These are phyloP conservation scores for Hygrophoropsis aurantiaca DNA, from an alignment of 768 basidiomycete genomes.

Conservation along the genomic window DNA sequence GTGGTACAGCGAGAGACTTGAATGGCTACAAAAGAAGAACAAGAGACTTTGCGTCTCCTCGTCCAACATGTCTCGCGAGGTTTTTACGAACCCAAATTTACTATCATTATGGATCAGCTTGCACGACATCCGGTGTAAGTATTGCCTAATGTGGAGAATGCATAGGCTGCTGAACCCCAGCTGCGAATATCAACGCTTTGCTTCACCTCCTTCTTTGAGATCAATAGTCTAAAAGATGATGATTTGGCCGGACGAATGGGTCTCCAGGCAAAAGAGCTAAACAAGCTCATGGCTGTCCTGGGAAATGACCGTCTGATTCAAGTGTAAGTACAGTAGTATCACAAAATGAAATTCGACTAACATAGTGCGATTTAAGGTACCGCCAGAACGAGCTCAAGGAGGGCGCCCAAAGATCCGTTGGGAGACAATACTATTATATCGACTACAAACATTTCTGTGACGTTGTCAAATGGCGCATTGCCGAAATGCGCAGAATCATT, in stretches of 20 bases:
- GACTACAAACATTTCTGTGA: conserved; percentile 95
- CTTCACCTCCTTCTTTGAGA: conserved; percentile 14
- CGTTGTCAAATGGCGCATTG: conserved; percentile 96
- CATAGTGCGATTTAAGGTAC: conserved; percentile 48
- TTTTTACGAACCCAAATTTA: conserved; percentile 92
- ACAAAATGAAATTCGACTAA: conserved; percentile 5
- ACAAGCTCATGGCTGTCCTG: conserved; percentile 83
- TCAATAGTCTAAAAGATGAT: conserved; percentile 83
- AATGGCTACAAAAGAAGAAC: conserved; percentile 76
- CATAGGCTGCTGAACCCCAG: conserved; percentile 15
- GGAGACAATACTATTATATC: conserved; percentile 94
- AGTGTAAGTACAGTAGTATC: conserved; percentile 49
- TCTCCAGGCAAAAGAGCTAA: conserved; percentile 84
- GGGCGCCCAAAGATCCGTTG: conserved; percentile 82
- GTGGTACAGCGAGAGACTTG: neutral
- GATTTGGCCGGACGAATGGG: conserved; percentile 91
- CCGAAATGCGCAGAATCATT: conserved; percentile 87
- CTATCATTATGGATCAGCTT: conserved; percentile 92
- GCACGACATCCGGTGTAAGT: conserved; percentile 94
- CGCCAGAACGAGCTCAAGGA: conserved; percentile 92
- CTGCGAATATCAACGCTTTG: conserved; percentile 12
- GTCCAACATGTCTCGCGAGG: conserved; percentile 91
- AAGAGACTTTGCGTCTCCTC: conserved; percentile 79
- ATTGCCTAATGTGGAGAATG: conserved; percentile 28
- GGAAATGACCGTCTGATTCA: conserved; percentile 77